Base-by-base conservation (phyloP, 2,329 filamentous ascomycete species). In the Blastomyces percursus region DNA sequence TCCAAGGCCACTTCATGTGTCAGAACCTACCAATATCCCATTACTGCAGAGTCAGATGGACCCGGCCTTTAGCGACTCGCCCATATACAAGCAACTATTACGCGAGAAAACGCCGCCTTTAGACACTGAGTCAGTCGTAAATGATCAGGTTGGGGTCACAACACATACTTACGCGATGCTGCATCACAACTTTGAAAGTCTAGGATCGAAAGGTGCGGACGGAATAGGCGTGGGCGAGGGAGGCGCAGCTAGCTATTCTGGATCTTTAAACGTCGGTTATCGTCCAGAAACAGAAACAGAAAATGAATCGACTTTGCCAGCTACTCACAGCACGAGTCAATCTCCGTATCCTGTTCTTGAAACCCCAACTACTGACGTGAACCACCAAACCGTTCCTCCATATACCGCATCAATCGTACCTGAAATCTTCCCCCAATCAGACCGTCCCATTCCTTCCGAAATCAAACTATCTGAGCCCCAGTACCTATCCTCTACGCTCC, bases 41-140 rank as follows among this genome's bases (percentile, higher is more conserved):
- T 82, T 90, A 61, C 79, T 89, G 70, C 82, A 86, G 71, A 85
- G 86, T 72, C 86, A 88, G 76, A 89, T 85, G 82, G 86, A 90
- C 75, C 84, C 85, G 61, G 77, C 82, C 68, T 87, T 88, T 79
- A 86, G 87, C 76, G 85, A 87, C 73, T 84, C 84, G 62, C 80
- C 84, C 61, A 81, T 81, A 65, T 83, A 84, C 72, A 78, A 78
- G 64, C 82, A 78, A 70, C 73, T 73, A 48, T 63, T 65, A 59
- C 63, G 69, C 57, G 65, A 67, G 62, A 69, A 68, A 61, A 62
- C 68, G 27, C 46, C 48, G 27, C 60, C 63, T 30, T 57, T 46
- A 50, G 63, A 66, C n/a, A 63, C 69, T 64, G 65, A 50, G 12
- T n/a, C 40, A 11, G 61, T 46, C 9, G 38, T 62, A 19, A 52